Conservation (phyloP, 2,329 filamentous ascomycete genomes). For the Rhynchosporium graminicola region DNA sequence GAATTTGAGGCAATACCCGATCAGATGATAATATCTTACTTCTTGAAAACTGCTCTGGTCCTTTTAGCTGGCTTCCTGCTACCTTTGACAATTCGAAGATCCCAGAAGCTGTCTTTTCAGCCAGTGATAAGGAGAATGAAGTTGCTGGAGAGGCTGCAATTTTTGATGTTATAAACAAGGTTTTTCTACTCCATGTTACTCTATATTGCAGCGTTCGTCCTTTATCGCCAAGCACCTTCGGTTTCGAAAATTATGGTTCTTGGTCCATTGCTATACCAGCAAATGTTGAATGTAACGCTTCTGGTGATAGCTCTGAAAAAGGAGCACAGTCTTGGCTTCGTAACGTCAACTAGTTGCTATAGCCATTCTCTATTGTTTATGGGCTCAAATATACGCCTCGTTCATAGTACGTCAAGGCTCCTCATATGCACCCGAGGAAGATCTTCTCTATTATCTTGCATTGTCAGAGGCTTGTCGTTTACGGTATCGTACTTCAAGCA, state of each 20-base stretch:
- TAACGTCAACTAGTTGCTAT: background rate
- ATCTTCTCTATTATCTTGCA: background rate
- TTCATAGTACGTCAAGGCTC: background rate
- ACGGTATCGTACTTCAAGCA: background rate
- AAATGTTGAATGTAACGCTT: background rate
- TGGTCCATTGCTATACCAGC: background rate
- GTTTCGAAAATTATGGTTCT: background rate
- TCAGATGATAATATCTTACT: constrained; percentile 5
- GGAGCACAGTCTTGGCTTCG: background rate
- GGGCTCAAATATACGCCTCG: background rate
- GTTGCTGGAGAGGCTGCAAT: background rate
- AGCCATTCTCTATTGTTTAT: background rate
- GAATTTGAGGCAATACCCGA: background rate
- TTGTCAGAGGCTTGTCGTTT: background rate
- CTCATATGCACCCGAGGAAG: background rate
- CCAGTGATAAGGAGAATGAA: background rate
- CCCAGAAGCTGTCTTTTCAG: background rate
- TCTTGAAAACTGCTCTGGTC: background rate
- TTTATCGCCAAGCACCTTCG: background rate
- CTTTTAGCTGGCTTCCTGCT: background rate
- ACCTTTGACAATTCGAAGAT: background rate
- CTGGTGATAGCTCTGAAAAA: background rate
- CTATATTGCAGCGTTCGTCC: background rate
- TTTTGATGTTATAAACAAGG: background rate
- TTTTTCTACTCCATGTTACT: constrained; percentile 1